Conservation (phyloP, 2,329 filamentous ascomycete genomes). For the Ceratocystis papillata region DNA sequence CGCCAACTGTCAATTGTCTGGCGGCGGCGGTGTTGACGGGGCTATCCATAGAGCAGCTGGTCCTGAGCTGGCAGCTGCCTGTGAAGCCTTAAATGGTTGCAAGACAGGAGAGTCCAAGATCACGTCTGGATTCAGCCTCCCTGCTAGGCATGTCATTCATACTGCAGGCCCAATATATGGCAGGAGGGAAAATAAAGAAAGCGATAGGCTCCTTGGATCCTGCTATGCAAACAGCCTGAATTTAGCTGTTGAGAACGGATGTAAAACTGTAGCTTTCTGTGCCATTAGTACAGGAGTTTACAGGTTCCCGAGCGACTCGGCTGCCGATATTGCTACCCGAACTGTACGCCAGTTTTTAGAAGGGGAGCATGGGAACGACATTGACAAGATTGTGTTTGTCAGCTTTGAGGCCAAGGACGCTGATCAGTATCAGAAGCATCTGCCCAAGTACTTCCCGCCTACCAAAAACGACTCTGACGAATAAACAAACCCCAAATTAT, state of each 20-base stretch:
- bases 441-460: conserved; percentile 40
- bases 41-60: conserved; percentile 83
- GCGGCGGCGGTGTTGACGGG: conserved; percentile 83
- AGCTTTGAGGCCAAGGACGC: conserved; percentile 72
- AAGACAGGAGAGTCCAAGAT: conserved; percentile 70
- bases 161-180: conserved; percentile 76
- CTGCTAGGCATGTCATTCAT: conserved; percentile 72
- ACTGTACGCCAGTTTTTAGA: conserved; percentile 48
- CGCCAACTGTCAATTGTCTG: conserved; percentile 65
- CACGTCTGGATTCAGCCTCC: conserved; percentile 64
- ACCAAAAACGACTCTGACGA: neutral
- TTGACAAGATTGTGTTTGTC: conserved; percentile 74
- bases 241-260: conserved; percentile 55
- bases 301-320: conserved; percentile 66
- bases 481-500: no score
- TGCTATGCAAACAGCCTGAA: conserved; percentile 64
- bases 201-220: conserved; percentile 40
- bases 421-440: conserved; percentile 53
- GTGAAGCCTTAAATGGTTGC: conserved; percentile 48
- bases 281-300: conserved; percentile 83
- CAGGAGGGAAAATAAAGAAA: conserved; percentile 32
- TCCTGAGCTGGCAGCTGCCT: conserved; percentile 41
- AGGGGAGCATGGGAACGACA: conserved; percentile 34
- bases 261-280: conserved; percentile 68
- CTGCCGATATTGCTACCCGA: conserved; percentile 59